Evolutionary conservation across 2,329 filamentous ascomycete species (phyloP).

Genomic region (Colletotrichum euphorbiae): DNA sequence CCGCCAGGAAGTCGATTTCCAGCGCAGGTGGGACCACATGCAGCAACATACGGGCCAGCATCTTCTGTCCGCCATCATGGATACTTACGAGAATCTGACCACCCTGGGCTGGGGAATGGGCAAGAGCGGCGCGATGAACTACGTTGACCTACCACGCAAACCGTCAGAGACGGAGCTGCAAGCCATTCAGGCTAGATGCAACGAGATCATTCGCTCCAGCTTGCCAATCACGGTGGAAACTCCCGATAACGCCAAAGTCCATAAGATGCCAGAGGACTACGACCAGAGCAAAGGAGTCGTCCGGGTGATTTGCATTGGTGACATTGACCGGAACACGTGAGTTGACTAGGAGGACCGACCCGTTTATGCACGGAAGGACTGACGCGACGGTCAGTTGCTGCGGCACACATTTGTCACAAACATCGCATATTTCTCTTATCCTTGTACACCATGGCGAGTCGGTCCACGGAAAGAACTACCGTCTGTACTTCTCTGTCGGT

Average conservation of each 20-base stretch:
- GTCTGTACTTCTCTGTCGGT: constrained; percentile 46
- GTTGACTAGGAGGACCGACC: constrained; percentile 9
- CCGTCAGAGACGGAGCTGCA: constrained; percentile 43
- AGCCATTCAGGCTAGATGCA: constrained; percentile 44
- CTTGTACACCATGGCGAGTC: constrained; percentile 45
- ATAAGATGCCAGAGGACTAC: constrained; percentile 46
- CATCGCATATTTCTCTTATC: constrained; percentile 47
- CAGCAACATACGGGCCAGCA: constrained; percentile 50
- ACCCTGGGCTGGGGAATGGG: constrained; percentile 50
- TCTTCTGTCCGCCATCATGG: constrained; percentile 48
- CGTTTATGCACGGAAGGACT: too few relatives aligned
- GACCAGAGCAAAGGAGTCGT: constrained; percentile 47
- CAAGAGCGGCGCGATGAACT: constrained; percentile 45
- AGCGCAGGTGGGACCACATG: constrained; percentile 50
- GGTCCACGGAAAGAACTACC: constrained; percentile 48
- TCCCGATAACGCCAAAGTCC: constrained; percentile 43
- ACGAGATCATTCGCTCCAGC: constrained; percentile 44
- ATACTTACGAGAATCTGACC: constrained; percentile 42
- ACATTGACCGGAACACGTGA: constrained; percentile 47
- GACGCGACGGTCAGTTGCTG: constrained; percentile 43
- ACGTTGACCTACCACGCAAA: constrained; percentile 47
- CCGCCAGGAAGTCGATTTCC: constrained; percentile 46
- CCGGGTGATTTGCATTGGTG: constrained; percentile 46
- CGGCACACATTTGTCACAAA: constrained; percentile 47
- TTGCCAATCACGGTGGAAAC: constrained; percentile 44